Conservation (phyloP, 2,329 filamentous ascomycete genomes). For the Phyllosticta citribraziliensis region DNA sequence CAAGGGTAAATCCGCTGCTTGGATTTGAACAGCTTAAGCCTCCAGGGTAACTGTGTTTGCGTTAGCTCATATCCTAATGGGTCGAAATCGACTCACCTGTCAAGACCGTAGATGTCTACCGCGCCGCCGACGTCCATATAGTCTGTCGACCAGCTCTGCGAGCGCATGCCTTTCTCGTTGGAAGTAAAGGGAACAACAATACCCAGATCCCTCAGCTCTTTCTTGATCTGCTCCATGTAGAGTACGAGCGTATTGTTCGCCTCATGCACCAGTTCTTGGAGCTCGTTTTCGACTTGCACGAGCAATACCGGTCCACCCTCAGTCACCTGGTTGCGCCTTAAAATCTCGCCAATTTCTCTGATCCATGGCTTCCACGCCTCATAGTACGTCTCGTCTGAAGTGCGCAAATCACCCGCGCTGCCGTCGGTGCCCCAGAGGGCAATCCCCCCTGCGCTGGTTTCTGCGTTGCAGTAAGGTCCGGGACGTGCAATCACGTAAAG, state of each 20-base stretch:
- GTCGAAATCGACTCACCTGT: constrained; percentile 21
- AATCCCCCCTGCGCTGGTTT: constrained; percentile 52
- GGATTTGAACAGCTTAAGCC: constrained; percentile 46
- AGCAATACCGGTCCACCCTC: constrained; percentile 45
- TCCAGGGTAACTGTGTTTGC: constrained; percentile 41
- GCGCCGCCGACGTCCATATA: constrained; percentile 47
- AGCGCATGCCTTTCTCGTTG: constrained; percentile 52
- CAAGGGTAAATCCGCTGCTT: constrained; percentile 46
- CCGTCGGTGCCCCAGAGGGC: constrained; percentile 55
- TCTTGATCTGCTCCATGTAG: constrained; percentile 50
- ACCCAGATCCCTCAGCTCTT: constrained; percentile 44
- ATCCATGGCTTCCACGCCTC: constrained; percentile 47
- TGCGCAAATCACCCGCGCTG: constrained; percentile 43
- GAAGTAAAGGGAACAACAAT: constrained; percentile 49
- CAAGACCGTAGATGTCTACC: constrained; percentile 44
- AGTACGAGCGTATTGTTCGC: constrained; percentile 40
- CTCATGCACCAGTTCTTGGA: constrained; percentile 22
- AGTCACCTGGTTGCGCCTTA: constrained; percentile 45
- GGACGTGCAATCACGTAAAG: constrained; percentile 48
- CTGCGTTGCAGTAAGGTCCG: constrained; percentile 55
- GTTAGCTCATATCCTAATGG: background rate
- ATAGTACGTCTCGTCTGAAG: constrained; percentile 45
- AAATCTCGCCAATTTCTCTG: constrained; percentile 39
- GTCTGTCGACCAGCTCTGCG: constrained; percentile 51
- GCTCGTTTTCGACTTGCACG: constrained; percentile 51